Evolutionary conservation across 139 green algal genomes (phyloP).

Genomic region (Astrephomene gubernaculifera): DNA sequence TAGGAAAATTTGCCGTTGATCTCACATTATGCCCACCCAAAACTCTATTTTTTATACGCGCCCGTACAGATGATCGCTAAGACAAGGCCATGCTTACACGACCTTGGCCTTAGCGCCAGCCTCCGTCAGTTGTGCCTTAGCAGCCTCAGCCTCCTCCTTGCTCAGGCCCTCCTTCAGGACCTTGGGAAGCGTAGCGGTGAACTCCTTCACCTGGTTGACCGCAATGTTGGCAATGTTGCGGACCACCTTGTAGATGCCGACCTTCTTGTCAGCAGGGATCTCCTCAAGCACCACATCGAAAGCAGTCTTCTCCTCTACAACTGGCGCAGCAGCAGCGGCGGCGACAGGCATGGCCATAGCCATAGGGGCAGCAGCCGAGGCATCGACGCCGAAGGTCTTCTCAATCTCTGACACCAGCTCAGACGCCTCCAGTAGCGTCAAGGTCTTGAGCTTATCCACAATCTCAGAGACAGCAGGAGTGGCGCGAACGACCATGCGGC

Average conservation of each 20-base stretch:
- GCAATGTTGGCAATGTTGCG: constrained; percentile 61
- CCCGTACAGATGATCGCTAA: no score
- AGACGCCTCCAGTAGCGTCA: constrained; percentile 75
- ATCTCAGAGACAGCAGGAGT: constrained; percentile 53
- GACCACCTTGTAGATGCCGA: constrained; percentile 65
- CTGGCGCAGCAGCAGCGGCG: constrained; percentile 58
- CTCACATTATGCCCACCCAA: no score
- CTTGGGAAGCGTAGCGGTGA: constrained; percentile 62
- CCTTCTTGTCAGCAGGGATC: constrained; percentile 74
- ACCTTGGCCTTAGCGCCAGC: constrained; percentile 58
- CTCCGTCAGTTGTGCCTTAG: constrained; percentile 45
- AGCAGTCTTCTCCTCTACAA: constrained; percentile 77
- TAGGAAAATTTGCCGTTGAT: constrained; percentile 24
- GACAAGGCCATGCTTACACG: constrained; percentile 37
- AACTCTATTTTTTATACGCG: no score
- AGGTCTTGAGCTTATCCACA: constrained; percentile 78
- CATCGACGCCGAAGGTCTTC: constrained; percentile 65
- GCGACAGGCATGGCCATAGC: constrained; percentile 39
- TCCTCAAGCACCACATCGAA: constrained; percentile 74
- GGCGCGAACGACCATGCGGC: constrained; percentile 44
- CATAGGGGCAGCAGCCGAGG: constrained; percentile 58
- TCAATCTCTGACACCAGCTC: constrained; percentile 78
- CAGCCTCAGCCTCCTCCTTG: constrained; percentile 63
- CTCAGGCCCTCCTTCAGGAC: constrained; percentile 54
- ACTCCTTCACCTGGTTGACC: constrained; percentile 68